Evolutionary conservation across 352 stramenopile species (phyloP).

Genomic region (Stramenopiles sp.): DNA sequence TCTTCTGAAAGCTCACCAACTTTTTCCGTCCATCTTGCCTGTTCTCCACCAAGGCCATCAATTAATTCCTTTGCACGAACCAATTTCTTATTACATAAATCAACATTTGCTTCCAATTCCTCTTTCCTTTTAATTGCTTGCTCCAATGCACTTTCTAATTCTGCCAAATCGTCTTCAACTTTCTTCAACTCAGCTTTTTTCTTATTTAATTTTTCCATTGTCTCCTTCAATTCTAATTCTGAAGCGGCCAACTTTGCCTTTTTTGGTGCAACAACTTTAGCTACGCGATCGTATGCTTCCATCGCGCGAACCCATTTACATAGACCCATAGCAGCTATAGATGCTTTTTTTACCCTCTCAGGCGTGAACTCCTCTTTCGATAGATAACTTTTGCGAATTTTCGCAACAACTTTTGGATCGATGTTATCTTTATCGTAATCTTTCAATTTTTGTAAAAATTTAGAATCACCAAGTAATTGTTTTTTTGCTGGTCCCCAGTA

Average conservation of each 20-base stretch:
- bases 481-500: slow-evolving; percentile 71
- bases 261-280: slow-evolving; percentile 73
- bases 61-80: slow-evolving; percentile 70
- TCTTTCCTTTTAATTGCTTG: slow-evolving; percentile 64
- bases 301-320: slow-evolving; percentile 81
- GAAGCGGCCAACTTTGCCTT: slow-evolving; percentile 53
- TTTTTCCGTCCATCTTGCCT: slow-evolving; percentile 67
- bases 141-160: slow-evolving; percentile 59
- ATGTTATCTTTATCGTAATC: slow-evolving; percentile 69
- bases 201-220: slow-evolving; percentile 62
- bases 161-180: slow-evolving; percentile 61
- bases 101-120: slow-evolving; percentile 68
- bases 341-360: slow-evolving; percentile 70
- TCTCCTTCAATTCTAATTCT: slow-evolving; percentile 53
- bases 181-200: slow-evolving; percentile 67
- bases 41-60: slow-evolving; percentile 70
- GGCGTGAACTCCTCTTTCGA: slow-evolving; percentile 68
- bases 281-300: slow-evolving; percentile 72
- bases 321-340: slow-evolving; percentile 63
- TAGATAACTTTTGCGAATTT: slow-evolving; percentile 55
- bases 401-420: slow-evolving; percentile 40
- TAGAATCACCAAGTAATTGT: slow-evolving; percentile 70
- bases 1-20: slow-evolving; percentile 44
- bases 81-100: slow-evolving; percentile 75
- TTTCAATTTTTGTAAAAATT: slow-evolving; percentile 70